These are phyloP conservation scores for Ceratobasidium sp. DNA, from an alignment of 1,284 basidiomycete species.

Conservation along the genomic window DNA sequence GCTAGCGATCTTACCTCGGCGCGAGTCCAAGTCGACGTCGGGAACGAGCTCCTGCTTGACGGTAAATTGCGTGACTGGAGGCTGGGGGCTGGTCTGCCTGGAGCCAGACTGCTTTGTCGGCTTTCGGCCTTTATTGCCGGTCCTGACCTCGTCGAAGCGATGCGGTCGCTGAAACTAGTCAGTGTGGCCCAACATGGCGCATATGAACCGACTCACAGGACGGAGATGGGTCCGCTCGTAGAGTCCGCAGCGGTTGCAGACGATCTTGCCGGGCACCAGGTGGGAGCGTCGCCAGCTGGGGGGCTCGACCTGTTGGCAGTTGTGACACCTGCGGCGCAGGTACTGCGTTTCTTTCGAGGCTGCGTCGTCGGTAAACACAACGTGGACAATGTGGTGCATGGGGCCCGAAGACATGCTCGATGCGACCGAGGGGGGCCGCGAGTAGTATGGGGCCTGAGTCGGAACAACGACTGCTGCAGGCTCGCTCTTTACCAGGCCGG, in stretches of 20 bases:
- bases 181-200: not conserved
- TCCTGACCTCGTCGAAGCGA: conserved; percentile 80
- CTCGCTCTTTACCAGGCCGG: conserved; percentile 10
- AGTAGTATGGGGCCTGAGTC: conserved; percentile 36
- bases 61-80: conserved; percentile 30
- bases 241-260: conserved; percentile 87
- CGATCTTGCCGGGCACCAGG: conserved; percentile 83
- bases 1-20: conserved; percentile 24
- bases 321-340: conserved; percentile 80
- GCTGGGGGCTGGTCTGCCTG: conserved; percentile 25
- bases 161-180: conserved; percentile 59
- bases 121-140: conserved; percentile 78
- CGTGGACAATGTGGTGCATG: conserved; percentile 62
- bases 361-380: conserved; percentile 85
- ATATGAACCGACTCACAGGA: conserved; percentile 48
- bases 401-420: conserved; percentile 17
- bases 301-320: conserved; percentile 86
- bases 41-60: conserved; percentile 34
- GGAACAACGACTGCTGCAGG: conserved; percentile 17
- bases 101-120: conserved; percentile 50
- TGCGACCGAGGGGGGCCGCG: conserved; percentile 31
- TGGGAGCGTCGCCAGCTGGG: conserved; percentile 83
- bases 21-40: conserved; percentile 34
- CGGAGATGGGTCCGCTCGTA: conserved; percentile 84
- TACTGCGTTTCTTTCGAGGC: conserved; percentile 86